Conservation (phyloP, 1,284 basidiomycete species). For the Pseudozyma hubeiensis region DNA sequence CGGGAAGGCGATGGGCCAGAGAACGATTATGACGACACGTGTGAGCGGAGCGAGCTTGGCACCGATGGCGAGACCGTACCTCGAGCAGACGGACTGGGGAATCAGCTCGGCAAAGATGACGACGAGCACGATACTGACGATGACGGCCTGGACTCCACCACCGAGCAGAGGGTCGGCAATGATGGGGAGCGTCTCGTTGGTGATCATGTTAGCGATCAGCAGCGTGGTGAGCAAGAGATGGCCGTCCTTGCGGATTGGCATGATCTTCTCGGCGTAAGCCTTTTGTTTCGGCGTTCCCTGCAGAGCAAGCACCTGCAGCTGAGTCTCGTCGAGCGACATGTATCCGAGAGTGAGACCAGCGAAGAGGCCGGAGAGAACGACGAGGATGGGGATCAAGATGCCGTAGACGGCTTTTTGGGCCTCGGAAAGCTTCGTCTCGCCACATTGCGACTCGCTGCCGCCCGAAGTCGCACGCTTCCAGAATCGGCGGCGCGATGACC, state of each 20-base stretch:
- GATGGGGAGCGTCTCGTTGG: slow-evolving; percentile 79
- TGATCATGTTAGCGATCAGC: slow-evolving; percentile 68
- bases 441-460: slow-evolving; percentile 6
- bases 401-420: slow-evolving; percentile 57
- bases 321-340: slow-evolving; percentile 92
- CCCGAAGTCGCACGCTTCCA: slow-evolving; percentile 36
- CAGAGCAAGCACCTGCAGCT: slow-evolving; percentile 85
- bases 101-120: slow-evolving; percentile 88
- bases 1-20: slow-evolving; percentile 68
- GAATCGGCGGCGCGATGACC: slow-evolving; percentile 20
- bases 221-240: slow-evolving; percentile 67
- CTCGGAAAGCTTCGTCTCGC: slow-evolving; percentile 27
- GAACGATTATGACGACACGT: slow-evolving; percentile 63
- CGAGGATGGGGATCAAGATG: slow-evolving; percentile 74
- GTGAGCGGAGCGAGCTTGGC: slow-evolving; percentile 67
- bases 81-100: slow-evolving; percentile 74
- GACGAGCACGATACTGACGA: slow-evolving; percentile 65
- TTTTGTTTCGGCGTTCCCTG: slow-evolving; percentile 85
- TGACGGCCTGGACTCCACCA: slow-evolving; percentile 78
- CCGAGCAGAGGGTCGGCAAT: slow-evolving; percentile 88
- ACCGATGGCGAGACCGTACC: slow-evolving; percentile 68
- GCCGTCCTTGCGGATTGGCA: slow-evolving; percentile 79
- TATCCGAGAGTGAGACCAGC: slow-evolving; percentile 86
- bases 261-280: slow-evolving; percentile 83
- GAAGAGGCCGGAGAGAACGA: slow-evolving; percentile 74